Percentiles rank a stretch among this genome's conserved stretches.
phyloP scores from a whole-genome alignment of 1,284 basidiomycete genomes.

The Rhizoctonia solani region DNA sequence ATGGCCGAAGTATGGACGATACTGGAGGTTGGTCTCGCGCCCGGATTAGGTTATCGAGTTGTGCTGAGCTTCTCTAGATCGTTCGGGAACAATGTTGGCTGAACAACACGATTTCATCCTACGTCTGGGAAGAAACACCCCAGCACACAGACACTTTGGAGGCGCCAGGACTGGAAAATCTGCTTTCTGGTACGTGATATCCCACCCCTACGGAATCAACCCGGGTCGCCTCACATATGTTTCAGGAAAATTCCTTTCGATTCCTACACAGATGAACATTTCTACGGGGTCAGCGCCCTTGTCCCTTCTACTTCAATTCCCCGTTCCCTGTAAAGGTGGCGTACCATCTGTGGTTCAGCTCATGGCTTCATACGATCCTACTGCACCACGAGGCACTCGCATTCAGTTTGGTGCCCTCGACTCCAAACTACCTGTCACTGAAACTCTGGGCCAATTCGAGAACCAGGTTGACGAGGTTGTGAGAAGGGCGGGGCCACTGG shows the following conservation, averaged over 20 bases:
- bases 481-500: slow-evolving; percentile 35
- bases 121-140: slow-evolving; percentile 31
- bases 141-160: slow-evolving; percentile 7
- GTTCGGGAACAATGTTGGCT: slow-evolving; percentile 39
- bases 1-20: slow-evolving; percentile 38
- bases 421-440: slow-evolving; percentile 6
- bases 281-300: slow-evolving; percentile 6
- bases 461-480: slow-evolving; percentile 35
- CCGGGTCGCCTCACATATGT: not conserved
- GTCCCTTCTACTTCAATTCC: slow-evolving; percentile 28
- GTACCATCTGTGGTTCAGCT: slow-evolving; percentile 33
- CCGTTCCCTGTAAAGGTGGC: slow-evolving; percentile 23
- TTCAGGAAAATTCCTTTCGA: slow-evolving; percentile 32
- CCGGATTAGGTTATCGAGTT: not conserved
- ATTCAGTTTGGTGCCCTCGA: slow-evolving; percentile 29
- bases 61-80: slow-evolving; percentile 4
- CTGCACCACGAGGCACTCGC: slow-evolving; percentile 13
- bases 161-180: not conserved
- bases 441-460: slow-evolving; percentile 16
- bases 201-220: not conserved
- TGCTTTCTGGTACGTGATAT: not conserved
- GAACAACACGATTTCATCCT: slow-evolving; percentile 32
- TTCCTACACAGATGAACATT: slow-evolving; percentile 32
- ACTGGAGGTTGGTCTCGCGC: slow-evolving; percentile 30
- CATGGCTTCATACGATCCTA: slow-evolving; percentile 34